phyloP scores from a whole-genome alignment of 129 eudicot genomes.

The Artemisia annua region DNA sequence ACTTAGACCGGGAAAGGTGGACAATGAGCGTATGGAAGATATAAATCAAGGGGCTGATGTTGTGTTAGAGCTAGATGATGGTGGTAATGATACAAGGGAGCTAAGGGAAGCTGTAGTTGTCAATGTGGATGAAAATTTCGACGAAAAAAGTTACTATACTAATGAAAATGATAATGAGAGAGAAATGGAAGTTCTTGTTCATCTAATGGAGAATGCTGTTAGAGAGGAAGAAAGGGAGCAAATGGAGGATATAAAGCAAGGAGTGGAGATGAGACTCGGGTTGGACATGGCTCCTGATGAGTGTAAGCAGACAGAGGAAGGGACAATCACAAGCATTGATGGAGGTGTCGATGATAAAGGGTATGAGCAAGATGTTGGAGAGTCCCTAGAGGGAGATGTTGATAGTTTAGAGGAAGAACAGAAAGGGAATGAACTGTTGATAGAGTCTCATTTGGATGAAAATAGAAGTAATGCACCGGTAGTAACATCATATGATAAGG shows the following conservation, averaged over 20 bases:
- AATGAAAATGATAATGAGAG: background rate
- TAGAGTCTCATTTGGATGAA: background rate
- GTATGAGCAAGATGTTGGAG: constrained; percentile 29
- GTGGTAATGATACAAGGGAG: background rate
- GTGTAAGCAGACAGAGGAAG: no score
- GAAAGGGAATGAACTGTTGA: background rate
- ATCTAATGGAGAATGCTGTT: background rate
- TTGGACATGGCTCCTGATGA: background rate
- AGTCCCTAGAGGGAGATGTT: constrained; percentile 22
- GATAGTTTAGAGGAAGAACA: constrained; percentile 20
- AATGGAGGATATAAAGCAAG: background rate
- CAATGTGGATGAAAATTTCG: background rate
- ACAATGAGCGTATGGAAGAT: background rate
- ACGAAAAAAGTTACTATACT: background rate
- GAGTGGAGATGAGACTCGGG: background rate
- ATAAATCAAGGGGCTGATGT: background rate
- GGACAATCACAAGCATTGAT: background rate
- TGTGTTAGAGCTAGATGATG: constrained; percentile 6
- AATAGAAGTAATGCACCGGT: background rate
- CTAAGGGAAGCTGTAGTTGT: background rate
- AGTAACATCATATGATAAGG: constrained; percentile 11
- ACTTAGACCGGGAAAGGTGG: constrained; percentile 8
- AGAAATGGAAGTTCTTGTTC: background rate
- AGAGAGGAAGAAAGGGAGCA: background rate
- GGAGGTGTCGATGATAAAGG: background rate